Percentiles rank a stretch among this genome's conserved stretches.
These are phyloP conservation scores for Spinacia oleracea DNA, from an alignment of 179 eudicot genomes.

Conservation along the genomic window DNA sequence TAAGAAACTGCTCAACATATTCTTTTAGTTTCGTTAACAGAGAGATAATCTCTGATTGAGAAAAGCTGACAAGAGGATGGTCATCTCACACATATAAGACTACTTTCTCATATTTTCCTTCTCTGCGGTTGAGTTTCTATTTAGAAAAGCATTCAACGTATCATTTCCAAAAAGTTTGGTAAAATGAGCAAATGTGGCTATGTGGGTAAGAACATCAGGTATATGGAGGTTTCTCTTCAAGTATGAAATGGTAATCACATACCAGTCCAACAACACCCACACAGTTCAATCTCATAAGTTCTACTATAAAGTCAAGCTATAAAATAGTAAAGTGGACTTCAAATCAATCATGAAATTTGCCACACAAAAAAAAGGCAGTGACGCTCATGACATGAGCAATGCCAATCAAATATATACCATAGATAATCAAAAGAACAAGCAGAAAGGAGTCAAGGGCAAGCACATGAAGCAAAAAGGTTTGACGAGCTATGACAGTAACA, in stretches of 20 bases:
- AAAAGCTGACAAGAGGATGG: neutral
- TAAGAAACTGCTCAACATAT: neutral
- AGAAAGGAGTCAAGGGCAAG: neutral
- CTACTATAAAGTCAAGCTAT: neutral
- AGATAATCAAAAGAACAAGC: neutral
- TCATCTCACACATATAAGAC: neutral
- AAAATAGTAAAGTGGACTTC: neutral
- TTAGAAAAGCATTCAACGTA: neutral
- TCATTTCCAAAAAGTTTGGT: neutral
- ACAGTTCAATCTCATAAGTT: neutral
- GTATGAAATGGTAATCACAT: too few species aligned
- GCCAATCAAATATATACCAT: neutral
- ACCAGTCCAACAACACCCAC: neutral
- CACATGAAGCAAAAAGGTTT: conserved; percentile 1
- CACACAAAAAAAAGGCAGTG: neutral
- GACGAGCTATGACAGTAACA: neutral
- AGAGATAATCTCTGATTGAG: neutral
- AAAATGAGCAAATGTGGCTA: neutral
- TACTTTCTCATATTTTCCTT: neutral
- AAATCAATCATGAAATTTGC: neutral
- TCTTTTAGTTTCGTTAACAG: neutral
- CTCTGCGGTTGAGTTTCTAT: neutral
- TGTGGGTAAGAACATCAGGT: neutral
- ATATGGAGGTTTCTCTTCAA: neutral
- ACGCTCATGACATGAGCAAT: conserved; percentile 8